Evolutionary conservation across 148 eudicot species (phyloP), one percentile per base, ranked within the genome.

Genomic region (Chenopodium quinoa): DNA sequence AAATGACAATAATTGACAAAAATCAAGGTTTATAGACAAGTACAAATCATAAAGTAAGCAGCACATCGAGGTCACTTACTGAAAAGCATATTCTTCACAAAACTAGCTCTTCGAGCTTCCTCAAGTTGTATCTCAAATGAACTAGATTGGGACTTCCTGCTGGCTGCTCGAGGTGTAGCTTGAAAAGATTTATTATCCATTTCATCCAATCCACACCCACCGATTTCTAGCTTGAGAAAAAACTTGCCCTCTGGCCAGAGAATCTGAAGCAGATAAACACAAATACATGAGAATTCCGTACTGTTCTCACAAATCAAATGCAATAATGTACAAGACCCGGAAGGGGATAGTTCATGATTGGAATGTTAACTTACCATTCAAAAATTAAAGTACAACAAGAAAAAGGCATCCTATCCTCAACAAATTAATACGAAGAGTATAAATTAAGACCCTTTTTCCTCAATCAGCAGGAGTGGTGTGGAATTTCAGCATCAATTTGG

Each of bases 241-340:
- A 96, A 96, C 77, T 81, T 92, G 34, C 97, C 99, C 81, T 86
- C 92, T 52, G 98, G 99, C 98, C 98, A 96, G 12, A 96, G 90
- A 83, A 94, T 83, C 98, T 95, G 87, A 84, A 34, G 64, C 63
- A 74, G 63, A 74, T 4, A 76, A 58, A 76, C 46, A 77, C 64
- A 82, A 12, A 40, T 23, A 63, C 0, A 65, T 65, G 58, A 79
- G 50, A 44, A 8, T 74, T 27, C 52, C 63, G 40, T 50, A 74
- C 22, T 1, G 8, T 73, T 50, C 66, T 62, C 62, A 40, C 40
- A 50, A 23, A 25, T 25, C 12, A 47, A 25, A 29, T 74, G 63
- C 34, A 72, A 6, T 25, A 14, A 52, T 37, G 23, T 6, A n/a
- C 25, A 20, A 2, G 17, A 4, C 20, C 63, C n/a, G 7, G 10